phyloP scores from a whole-genome alignment of 306 rosid species.

The Cucurbita maxima region DNA sequence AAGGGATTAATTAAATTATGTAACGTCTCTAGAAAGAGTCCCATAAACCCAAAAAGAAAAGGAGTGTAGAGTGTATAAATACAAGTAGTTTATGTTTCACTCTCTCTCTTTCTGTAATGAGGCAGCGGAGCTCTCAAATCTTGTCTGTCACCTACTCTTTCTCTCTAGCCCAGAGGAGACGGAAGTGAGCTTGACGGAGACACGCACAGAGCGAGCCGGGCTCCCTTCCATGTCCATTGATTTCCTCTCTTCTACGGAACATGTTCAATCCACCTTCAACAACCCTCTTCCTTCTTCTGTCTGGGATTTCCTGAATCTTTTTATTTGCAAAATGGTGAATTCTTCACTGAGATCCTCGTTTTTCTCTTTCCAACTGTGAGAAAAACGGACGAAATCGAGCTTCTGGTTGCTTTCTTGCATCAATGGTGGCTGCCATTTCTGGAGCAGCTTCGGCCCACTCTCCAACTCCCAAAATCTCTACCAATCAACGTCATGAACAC shows the following conservation, averaged over 20 bases:
- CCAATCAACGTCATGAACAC: slow-evolving; percentile 9
- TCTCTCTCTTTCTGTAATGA: background rate
- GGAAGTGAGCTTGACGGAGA: background rate
- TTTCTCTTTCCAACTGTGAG: slow-evolving; percentile 20
- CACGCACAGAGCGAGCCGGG: background rate
- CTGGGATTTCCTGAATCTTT: slow-evolving; percentile 16
- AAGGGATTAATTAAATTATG: slow-evolving; percentile 1
- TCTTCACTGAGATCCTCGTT: slow-evolving; percentile 2
- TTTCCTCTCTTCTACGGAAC: slow-evolving; percentile 15
- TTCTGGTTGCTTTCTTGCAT: slow-evolving; percentile 12
- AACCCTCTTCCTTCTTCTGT: background rate
- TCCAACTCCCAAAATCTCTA: slow-evolving; percentile 20
- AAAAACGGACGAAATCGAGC: background rate
- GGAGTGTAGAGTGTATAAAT: background rate
- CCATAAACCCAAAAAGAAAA: slow-evolving; percentile 19
- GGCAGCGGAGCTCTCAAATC: slow-evolving; percentile 6
- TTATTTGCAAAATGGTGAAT: slow-evolving; percentile 7
- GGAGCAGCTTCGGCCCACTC: slow-evolving; percentile 38
- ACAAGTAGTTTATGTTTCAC: background rate
- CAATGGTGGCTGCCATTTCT: slow-evolving; percentile 93
- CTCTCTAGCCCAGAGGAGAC: slow-evolving; percentile 6
- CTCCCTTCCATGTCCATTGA: background rate
- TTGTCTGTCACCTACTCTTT: slow-evolving; percentile 1
- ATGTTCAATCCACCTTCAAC: slow-evolving; percentile 20
- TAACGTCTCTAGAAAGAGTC: slow-evolving; percentile 48